Percentiles rank a stretch among this genome's conserved stretches.
These are phyloP conservation scores for Gilbertella persicaria DNA, from an alignment of 371 early-diverging fungal genomes.

Conservation along the genomic window DNA sequence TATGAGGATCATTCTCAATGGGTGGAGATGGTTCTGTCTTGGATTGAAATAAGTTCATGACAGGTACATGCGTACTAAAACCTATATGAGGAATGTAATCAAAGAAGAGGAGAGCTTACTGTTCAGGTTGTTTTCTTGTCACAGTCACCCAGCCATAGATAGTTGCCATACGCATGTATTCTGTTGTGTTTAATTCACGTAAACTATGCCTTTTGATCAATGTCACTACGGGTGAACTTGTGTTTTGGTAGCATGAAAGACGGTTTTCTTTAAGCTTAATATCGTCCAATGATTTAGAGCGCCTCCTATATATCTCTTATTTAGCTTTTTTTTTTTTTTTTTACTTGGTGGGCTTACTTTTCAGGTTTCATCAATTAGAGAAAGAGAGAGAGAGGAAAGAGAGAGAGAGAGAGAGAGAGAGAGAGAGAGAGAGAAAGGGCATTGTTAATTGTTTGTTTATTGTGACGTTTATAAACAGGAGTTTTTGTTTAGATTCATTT, in stretches of 20 bases:
- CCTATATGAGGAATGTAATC: conserved; percentile 6
- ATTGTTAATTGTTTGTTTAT: no score
- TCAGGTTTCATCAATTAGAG: no score
- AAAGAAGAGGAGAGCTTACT: not conserved
- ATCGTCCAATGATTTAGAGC: conserved; percentile 46
- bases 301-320: conserved; percentile 21
- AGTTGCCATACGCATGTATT: conserved; percentile 50
- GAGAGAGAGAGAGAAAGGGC: no score
- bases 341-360: no score
- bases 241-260: conserved; percentile 7
- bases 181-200: conserved; percentile 41
- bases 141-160: conserved; percentile 61
- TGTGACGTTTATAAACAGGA: no score
- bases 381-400: no score
- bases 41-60: conserved; percentile 8
- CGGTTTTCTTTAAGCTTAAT: conserved; percentile 11
- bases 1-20: conserved; percentile 47
- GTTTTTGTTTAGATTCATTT: not conserved
- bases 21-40: conserved; percentile 21
- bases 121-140: conserved; percentile 6
- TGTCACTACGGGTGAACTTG: conserved; percentile 20
- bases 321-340: conserved; percentile 5
- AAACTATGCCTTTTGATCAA: conserved; percentile 50
- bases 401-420: no score
- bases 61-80: no score